phyloP scores from a whole-genome alignment of 306 rosid genomes.

The Ochetophila trinervis region DNA sequence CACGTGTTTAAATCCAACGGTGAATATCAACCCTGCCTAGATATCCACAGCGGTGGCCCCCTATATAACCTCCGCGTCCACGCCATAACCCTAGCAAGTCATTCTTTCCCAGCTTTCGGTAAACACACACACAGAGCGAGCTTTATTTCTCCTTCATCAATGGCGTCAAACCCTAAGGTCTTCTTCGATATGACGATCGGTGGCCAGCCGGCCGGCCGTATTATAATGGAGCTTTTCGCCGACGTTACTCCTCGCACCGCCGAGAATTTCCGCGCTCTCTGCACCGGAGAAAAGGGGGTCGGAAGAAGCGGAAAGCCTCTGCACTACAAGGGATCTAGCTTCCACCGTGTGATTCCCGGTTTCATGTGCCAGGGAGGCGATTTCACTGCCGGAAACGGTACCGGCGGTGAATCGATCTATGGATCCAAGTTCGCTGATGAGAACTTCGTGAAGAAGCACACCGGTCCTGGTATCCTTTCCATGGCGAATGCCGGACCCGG shows the following conservation, averaged over 20 bases:
- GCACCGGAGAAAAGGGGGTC: conserved; percentile 89
- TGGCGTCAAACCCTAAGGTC: conserved; percentile 63
- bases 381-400: conserved; percentile 90
- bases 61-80: conserved; percentile 24
- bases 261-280: conserved; percentile 93
- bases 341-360: conserved; percentile 90
- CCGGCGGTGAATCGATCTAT: conserved; percentile 93
- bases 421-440: conserved; percentile 88
- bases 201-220: conserved; percentile 53
- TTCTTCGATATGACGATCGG: conserved; percentile 69
- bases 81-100: conserved; percentile 2
- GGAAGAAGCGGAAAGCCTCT: conserved; percentile 77
- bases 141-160: background rate
- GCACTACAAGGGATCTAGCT: conserved; percentile 77
- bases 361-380: conserved; percentile 99
- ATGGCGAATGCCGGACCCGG: conserved; percentile 94
- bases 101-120: no score
- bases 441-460: conserved; percentile 87
- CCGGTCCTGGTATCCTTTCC: conserved; percentile 75
- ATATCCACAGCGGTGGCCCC: conserved; percentile 1
- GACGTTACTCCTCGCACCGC: conserved; percentile 72
- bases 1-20: conserved; percentile 62
- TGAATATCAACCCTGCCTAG: background rate
- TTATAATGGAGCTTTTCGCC: conserved; percentile 84
- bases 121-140: background rate